Evolutionary conservation across 2,329 filamentous ascomycete species (phyloP), one percentile per base, ranked within the genome.

Genomic region (Diaporthe humulicola): DNA sequence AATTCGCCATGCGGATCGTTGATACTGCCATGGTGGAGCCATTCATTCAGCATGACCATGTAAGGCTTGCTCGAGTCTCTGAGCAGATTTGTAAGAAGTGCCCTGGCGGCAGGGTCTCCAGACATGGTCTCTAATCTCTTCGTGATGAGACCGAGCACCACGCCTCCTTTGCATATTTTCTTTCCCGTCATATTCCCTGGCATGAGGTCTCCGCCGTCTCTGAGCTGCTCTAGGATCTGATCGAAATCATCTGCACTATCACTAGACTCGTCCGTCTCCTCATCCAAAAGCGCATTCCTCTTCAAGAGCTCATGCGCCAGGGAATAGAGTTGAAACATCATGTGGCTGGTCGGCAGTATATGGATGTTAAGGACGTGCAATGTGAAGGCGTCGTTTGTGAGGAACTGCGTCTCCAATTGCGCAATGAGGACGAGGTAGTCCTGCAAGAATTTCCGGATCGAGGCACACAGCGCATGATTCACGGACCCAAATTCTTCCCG

Each of bases 11-110:
- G 96, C 0, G 96, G 95, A 82, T 99, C 97, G 80, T 94, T 95
- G 83, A 99, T 98, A 66, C 93, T 95, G 52, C 97, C 97, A 81
- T 98, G 96, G 81, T 99, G 97, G 22, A 99, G 87, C 97, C 97
- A 99, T 83, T 98, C 96, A 80, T 99, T 99, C 76, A 99, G 87
- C 97, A 99, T 99, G 56, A 90, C 90, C 96, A 98, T 98, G 82
- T 99, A 99, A 0, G 97, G 97, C 73, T 93, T 91, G 80, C 96
- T 98, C 1, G 96, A 93, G 83, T 98, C 96, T 73, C 95, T 90
- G 56, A 99, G 84, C 38, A 99, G 85, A 4, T 93, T 93, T 15
- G 95, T 97, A 15, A 99, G 88, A 28, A 99, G 85, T 33, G 92
- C 90, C 77, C 95, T 91, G 28, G 97, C 96, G 0, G 95, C 93